phyloP scores from a whole-genome alignment of 208 protist genomes.

The Acanthamoeba sp. region DNA sequence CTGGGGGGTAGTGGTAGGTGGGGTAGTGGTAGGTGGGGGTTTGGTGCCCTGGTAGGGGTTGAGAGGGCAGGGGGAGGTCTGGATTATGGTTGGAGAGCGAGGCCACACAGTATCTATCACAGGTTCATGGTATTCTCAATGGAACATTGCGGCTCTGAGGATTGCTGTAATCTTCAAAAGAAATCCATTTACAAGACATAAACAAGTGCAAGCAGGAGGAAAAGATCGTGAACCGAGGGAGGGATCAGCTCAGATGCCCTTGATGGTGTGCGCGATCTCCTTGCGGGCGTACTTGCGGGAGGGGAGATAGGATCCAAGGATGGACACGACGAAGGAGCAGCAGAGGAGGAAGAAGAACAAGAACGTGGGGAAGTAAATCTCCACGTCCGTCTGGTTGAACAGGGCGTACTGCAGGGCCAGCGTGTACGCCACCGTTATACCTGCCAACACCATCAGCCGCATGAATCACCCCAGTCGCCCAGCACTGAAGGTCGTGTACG shows the following conservation, averaged over 20 bases:
- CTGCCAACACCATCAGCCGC: slow-evolving; percentile 56
- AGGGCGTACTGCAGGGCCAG: slow-evolving; percentile 93
- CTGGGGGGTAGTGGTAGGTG: no score
- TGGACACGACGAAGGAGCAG: slow-evolving; percentile 91
- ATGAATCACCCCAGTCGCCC: slow-evolving; percentile 63
- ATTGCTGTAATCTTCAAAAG: no score
- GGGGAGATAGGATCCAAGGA: slow-evolving; percentile 93
- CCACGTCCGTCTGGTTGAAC: slow-evolving; percentile 93
- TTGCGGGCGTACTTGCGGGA: slow-evolving; percentile 88
- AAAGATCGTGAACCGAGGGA: neutral
- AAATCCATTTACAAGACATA: no score
- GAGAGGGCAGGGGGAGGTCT: no score
- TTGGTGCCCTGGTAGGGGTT: no score
- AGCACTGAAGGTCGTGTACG: neutral
- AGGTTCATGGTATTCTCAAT: no score
- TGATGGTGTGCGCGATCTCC: slow-evolving; percentile 92
- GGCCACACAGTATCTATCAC: no score
- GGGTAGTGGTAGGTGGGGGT: no score
- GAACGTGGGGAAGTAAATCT: slow-evolving; percentile 93
- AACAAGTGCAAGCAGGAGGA: neutral
- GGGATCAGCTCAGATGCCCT: slow-evolving; percentile 61
- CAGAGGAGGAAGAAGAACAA: slow-evolving; percentile 91
- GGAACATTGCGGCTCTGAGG: no score
- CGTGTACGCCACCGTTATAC: slow-evolving; percentile 91
- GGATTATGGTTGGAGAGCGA: no score